A percentile compares a stretch with the other conserved stretches of the same genome.
Conservation (phyloP, 1,139 yeast species). For the Saccharomyces hybrid region DNA sequence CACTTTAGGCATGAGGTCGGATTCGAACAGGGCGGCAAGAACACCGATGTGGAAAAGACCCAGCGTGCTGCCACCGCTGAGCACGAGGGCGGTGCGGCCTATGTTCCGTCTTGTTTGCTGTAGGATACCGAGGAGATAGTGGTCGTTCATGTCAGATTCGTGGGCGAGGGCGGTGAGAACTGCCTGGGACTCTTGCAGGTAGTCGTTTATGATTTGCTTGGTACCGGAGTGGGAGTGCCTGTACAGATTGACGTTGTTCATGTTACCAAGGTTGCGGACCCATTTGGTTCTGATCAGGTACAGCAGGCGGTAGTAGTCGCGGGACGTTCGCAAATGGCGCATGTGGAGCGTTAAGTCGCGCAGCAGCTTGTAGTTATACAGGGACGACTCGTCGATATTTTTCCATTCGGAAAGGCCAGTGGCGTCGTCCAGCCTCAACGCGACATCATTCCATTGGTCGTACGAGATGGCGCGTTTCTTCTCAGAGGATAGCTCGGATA, state of each 20-base stretch:
- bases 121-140: constrained; percentile 65
- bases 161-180: constrained; percentile 42
- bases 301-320: constrained; percentile 54
- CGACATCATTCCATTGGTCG: constrained; percentile 60
- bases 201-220: constrained; percentile 72
- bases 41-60: constrained; percentile 93
- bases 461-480: constrained; percentile 60
- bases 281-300: constrained; percentile 78
- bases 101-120: constrained; percentile 84
- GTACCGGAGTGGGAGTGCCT: constrained; percentile 81
- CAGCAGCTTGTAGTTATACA: constrained; percentile 67
- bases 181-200: constrained; percentile 64
- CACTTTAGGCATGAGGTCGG: constrained; percentile 71
- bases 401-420: constrained; percentile 65
- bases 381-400: constrained; percentile 45
- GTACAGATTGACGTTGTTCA: constrained; percentile 75
- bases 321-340: constrained; percentile 47
- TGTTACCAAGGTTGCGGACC: constrained; percentile 79
- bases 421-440: constrained; percentile 56
- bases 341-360: constrained; percentile 49
- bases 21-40: constrained; percentile 65
- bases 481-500: constrained; percentile 13
- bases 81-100: constrained; percentile 86
- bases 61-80: constrained; percentile 93
- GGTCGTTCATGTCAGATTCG: constrained; percentile 52